Base-by-base conservation (phyloP, 2,329 filamentous ascomycete species). In the Aspergillus pseudoglaucus region DNA sequence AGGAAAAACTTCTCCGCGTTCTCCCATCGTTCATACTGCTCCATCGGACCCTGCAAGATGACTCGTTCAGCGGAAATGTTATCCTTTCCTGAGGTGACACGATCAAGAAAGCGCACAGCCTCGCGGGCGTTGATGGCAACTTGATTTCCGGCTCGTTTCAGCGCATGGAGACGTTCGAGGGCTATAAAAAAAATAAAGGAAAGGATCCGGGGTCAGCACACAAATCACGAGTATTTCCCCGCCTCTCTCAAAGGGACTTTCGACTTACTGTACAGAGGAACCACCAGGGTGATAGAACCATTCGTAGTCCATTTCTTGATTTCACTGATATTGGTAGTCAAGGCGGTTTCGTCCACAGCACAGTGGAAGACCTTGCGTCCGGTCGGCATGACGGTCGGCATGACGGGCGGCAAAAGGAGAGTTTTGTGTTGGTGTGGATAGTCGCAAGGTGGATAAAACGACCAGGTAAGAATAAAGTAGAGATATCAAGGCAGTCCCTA, bases 301-400 rank as follows among this genome's bases (percentile, higher is more conserved):
- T 74, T 70, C 22, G 70, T 67, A 44, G 75, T 73, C 72, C 75
- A 77, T 60, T 68, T 69, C 61, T 77, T 77, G 51, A 78, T 73
- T 58, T 77, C 75, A 48, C 71, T 72, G 53, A 78, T 74, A 51
- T 74, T 76, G 45, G 74, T 73, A 42, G 73, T 75, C 47, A 78
- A 60, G 42, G 73, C 74, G 44, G 74, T 77, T 55, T 76, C 75
- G 59, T 78, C 75, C 53, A 76, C 72, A 52, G 77, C 72, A 65
- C 75, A 77, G 60, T 75, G 71, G 54, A 76, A 73, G 54, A 72
- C 65, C 59, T 73, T 75, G 55, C 68, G 68, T 56, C 60, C 67
- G 49, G 66, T 58, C 53, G 69, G 66, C 69, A 72, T 72, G 56
- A 49, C 67, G 49, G 66, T 58, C 53, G 69, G 66, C 69, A 72